Conservation (phyloP, 306 rosid genomes). For the Cucurbita argyrosperma region DNA sequence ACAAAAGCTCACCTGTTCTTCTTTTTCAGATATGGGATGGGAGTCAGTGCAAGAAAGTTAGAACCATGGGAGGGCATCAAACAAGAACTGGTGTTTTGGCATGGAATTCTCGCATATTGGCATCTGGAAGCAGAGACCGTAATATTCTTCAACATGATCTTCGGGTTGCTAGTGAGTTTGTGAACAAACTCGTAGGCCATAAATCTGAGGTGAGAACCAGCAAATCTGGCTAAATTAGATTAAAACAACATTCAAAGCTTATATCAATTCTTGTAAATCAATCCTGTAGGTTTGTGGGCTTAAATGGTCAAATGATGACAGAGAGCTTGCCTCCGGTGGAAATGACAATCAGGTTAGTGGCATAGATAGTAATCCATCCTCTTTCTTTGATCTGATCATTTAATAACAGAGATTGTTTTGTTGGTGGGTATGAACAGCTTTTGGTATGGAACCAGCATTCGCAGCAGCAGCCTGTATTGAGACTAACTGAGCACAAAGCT, state of each 20-base stretch:
- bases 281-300: conserved; percentile 59
- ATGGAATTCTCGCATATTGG: conserved; percentile 85
- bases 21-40: conserved; percentile 78
- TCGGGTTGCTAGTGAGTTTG: conserved; percentile 57
- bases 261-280: background rate
- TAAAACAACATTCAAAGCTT: too few species aligned
- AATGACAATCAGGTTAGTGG: conserved; percentile 85
- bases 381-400: background rate
- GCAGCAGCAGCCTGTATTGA: conserved; percentile 76
- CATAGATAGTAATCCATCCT: background rate
- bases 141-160: conserved; percentile 95
- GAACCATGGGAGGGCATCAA: conserved; percentile 97
- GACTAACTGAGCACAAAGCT: conserved; percentile 87
- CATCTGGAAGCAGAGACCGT: conserved; percentile 91
- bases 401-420: background rate
- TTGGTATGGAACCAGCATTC: conserved; percentile 95
- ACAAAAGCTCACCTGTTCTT: background rate
- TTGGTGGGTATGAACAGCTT: conserved; percentile 30
- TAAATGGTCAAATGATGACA: conserved; percentile 94
- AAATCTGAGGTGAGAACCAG: conserved; percentile 69
- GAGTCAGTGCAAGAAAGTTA: conserved; percentile 67
- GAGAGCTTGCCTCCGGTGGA: conserved; percentile 98
- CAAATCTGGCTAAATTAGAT: background rate
- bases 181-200: conserved; percentile 81
- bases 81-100: conserved; percentile 96